Evolutionary conservation across 371 early-diverging fungal species (phyloP), one percentile per base, ranked within the genome.

Genomic region (Chytridiales sp.): DNA sequence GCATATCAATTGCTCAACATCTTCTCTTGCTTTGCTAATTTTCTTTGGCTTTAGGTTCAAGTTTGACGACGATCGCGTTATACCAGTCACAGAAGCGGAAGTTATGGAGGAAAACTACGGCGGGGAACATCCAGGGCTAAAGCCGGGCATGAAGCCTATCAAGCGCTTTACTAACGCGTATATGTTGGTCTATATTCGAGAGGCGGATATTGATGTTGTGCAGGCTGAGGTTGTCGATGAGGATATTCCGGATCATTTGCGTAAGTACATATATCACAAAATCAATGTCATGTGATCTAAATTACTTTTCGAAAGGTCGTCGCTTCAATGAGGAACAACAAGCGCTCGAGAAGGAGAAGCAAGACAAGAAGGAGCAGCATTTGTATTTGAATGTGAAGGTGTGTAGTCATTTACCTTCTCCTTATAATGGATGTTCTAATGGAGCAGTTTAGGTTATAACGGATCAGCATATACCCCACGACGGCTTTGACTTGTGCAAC

Each of bases 11-110:
- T 41, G 8, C 22, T 11, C 21, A 41, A 39, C n/a, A n/a, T n/a
- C n/a, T n/a, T n/a, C n/a, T n/a, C n/a, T n/a, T 40, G 15, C 17
- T 43, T 19, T 54, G 31, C 13, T 24, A 1, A 4, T 32, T 4
- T 6, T 32, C 24, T 47, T 46, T 31, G 46, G n/a, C 15, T 13
- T 36, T 39, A 74, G 69, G 58, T 89, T 82, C 73, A 91, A 91
- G 39, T 99, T 98, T 69, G 98, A 99, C 72, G 99, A 99, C 74
- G 95, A 95, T 63, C 82, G 89, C 31, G 99, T 99, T 5, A 87
- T 85, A 4, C 93, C 91, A 35, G 93, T 85, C 1, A 77, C 87
- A 0, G 71, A 85, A 41, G 82, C 83, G 53, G 98, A 98, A 56
- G 98, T 94, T 13, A 81, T 94, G 66, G 94, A 96, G 55, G 96